Evolutionary conservation across 164 flowering plant species (phyloP).

Genomic region (Hamamelis virginiana): DNA sequence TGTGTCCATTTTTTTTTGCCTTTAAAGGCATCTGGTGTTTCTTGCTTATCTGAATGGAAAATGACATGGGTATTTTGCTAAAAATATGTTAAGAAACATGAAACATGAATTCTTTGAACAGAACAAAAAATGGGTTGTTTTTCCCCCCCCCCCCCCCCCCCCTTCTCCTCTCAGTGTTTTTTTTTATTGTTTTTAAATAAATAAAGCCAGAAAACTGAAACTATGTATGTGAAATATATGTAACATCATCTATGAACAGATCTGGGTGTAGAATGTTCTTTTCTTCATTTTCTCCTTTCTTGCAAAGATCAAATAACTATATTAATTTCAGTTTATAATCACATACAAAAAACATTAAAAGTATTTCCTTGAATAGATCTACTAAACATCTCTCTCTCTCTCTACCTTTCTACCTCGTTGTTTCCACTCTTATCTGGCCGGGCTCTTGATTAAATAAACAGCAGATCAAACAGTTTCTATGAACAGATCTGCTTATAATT

Average conservation of each 20-base stretch:
- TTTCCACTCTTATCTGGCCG: too few relatives aligned
- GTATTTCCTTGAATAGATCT: too few relatives aligned
- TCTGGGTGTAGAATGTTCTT: conserved; percentile 26
- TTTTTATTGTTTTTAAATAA: not conserved
- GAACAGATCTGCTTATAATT: not conserved
- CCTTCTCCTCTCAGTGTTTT: not conserved
- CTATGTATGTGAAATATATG: conserved; percentile 13
- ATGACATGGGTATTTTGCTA: conserved; percentile 25
- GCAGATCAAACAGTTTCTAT: not conserved
- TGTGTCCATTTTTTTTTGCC: too few relatives aligned
- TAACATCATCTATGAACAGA: conserved; percentile 41
- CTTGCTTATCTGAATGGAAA: too few relatives aligned
- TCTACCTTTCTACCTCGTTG: not conserved
- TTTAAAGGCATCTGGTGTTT: too few relatives aligned
- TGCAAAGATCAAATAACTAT: conserved; percentile 18
- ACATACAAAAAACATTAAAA: too few relatives aligned
- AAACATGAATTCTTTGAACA: conserved; percentile 29
- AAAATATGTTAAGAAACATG: conserved; percentile 36
- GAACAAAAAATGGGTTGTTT: conserved; percentile 38
- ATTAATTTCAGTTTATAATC: not conserved
- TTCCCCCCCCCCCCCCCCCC: conserved; percentile 2
- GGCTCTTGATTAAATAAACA: not conserved
- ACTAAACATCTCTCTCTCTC: not conserved
- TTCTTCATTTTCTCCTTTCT: conserved; percentile 22
- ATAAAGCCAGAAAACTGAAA: conserved; percentile 7